phyloP scores from a whole-genome alignment of 768 basidiomycete genomes.

The Hortiboletus campestris region DNA sequence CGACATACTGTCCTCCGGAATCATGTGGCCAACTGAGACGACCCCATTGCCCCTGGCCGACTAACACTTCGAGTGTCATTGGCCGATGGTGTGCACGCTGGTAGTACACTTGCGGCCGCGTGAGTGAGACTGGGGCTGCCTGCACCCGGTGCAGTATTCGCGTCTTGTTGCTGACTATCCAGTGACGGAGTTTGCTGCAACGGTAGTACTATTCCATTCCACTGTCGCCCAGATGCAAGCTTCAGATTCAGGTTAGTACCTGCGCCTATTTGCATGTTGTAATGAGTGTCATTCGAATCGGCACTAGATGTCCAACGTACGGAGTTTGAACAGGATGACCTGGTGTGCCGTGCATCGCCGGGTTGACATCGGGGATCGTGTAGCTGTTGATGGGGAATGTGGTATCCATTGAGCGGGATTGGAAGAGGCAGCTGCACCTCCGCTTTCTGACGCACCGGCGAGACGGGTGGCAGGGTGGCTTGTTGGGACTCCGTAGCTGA shows the following conservation, averaged over 20 bases:
- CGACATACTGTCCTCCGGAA: slow-evolving; percentile 40
- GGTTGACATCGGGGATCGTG: slow-evolving; percentile 37
- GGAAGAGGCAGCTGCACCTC: slow-evolving; percentile 43
- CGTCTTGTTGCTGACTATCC: slow-evolving; percentile 22
- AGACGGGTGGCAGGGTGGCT: slow-evolving; percentile 24
- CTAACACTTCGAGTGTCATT: slow-evolving; percentile 51
- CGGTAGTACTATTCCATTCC: slow-evolving; percentile 30
- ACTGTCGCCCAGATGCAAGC: slow-evolving; percentile 38
- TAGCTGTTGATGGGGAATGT: slow-evolving; percentile 43
- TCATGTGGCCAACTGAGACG: slow-evolving; percentile 27
- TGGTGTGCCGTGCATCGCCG: slow-evolving; percentile 32
- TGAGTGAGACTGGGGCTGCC: slow-evolving; percentile 37
- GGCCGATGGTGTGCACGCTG: slow-evolving; percentile 52
- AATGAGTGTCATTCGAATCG: slow-evolving; percentile 24
- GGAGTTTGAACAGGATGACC: slow-evolving; percentile 37
- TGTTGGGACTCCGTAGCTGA: slow-evolving; percentile 22
- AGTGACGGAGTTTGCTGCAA: slow-evolving; percentile 25
- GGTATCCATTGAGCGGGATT: slow-evolving; percentile 47
- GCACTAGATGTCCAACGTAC: slow-evolving; percentile 30
- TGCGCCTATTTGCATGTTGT: slow-evolving; percentile 27
- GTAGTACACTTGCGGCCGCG: slow-evolving; percentile 35
- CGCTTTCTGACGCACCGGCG: slow-evolving; percentile 48
- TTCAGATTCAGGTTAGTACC: slow-evolving; percentile 35
- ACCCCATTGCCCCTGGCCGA: slow-evolving; percentile 26
- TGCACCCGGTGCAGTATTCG: slow-evolving; percentile 25